Conservation (phyloP, 2,329 filamentous ascomycete genomes). For the Pestalotiopsis sp. region DNA sequence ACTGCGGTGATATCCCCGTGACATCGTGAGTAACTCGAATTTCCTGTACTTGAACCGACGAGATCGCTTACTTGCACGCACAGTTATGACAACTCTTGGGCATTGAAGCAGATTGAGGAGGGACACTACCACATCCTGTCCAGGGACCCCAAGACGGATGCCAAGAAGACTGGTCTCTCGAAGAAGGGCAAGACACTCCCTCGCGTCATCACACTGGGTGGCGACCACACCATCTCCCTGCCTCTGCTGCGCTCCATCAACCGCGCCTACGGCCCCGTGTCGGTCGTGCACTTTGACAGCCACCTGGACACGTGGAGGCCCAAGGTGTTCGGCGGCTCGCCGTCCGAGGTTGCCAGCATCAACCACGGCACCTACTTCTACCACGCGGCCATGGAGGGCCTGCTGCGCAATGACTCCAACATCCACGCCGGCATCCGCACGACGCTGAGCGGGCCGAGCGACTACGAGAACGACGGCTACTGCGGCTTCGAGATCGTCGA, state of each 20-base stretch:
- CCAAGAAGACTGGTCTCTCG: conserved; percentile 62
- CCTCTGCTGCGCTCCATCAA: conserved; percentile 61
- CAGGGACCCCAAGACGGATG: conserved; percentile 68
- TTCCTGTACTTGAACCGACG: not conserved
- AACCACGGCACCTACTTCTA: conserved; percentile 92
- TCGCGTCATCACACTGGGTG: conserved; percentile 74
- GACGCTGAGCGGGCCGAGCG: conserved; percentile 73
- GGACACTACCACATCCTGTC: conserved; percentile 77
- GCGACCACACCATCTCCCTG: conserved; percentile 63
- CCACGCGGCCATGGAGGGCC: conserved; percentile 75
- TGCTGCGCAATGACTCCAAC: conserved; percentile 79
- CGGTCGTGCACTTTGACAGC: conserved; percentile 64
- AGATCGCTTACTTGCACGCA: not conserved
- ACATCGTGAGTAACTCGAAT: conserved; percentile 61
- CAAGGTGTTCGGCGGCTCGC: conserved; percentile 83
- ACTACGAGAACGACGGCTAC: conserved; percentile 85
- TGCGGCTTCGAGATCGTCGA: conserved; percentile 83
- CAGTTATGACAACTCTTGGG: conserved; percentile 77
- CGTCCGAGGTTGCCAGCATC: conserved; percentile 72
- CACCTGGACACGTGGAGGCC: conserved; percentile 75
- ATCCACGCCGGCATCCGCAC: conserved; percentile 88
- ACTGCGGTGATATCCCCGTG: conserved; percentile 83
- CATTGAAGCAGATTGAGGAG: conserved; percentile 81
- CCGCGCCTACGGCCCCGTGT: conserved; percentile 59
- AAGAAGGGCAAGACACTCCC: conserved; percentile 76